Conservation (phyloP, 73 alveolate species). For the Halteria grandinella region DNA sequence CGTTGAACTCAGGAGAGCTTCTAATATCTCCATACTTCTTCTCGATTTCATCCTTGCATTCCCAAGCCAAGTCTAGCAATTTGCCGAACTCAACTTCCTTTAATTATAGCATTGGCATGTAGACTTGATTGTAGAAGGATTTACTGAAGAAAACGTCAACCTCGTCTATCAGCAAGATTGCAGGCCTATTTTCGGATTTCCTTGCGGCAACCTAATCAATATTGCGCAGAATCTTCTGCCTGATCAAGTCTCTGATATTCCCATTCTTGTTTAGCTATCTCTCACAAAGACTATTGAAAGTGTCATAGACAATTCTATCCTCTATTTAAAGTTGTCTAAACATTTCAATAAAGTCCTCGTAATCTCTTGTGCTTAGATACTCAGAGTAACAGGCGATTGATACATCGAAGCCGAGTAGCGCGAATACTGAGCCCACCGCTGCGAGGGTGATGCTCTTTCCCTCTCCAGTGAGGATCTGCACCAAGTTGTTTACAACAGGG, state of each 20-base stretch:
- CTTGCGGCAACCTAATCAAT: neutral
- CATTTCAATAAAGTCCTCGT: conserved; percentile 20
- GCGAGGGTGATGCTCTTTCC: conserved; percentile 69
- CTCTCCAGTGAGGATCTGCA: conserved; percentile 70
- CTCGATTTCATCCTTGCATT: neutral
- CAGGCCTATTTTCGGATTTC: neutral
- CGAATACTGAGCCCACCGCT: conserved; percentile 53
- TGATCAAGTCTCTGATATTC: neutral
- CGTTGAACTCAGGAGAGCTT: neutral
- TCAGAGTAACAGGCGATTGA: conserved; percentile 49
- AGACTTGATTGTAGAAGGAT: neutral
- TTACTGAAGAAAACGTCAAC: conserved; percentile 66
- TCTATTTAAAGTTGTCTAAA: conserved; percentile 15
- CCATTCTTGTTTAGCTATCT: neutral
- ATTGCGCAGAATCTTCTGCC: neutral
- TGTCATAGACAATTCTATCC: conserved; percentile 43
- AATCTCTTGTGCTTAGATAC: conserved; percentile 61
- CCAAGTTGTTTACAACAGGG: conserved; percentile 38
- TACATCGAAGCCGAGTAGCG: conserved; percentile 56
- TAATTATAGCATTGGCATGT: neutral
- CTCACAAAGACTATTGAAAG: conserved; percentile 45
- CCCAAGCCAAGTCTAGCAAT: neutral
- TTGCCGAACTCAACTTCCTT: neutral
- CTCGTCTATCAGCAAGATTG: conserved; percentile 62
- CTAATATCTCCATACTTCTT: neutral